Conservation (phyloP, 768 basidiomycete genomes). For the Harrya chromipes region DNA sequence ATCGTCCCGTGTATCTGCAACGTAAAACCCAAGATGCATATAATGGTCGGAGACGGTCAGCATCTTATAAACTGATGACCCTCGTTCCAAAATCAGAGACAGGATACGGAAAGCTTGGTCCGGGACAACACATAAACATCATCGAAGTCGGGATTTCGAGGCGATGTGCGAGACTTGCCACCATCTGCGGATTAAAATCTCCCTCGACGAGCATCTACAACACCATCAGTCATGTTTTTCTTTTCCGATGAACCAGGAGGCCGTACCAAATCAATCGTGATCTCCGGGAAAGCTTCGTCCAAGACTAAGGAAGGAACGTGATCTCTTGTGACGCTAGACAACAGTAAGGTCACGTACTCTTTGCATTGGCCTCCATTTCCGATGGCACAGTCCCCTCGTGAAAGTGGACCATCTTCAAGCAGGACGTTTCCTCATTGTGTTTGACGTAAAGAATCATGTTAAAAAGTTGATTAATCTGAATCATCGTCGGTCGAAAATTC, state of each 20-base stretch:
- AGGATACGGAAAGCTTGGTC: constrained; percentile 38
- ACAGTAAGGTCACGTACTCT: constrained; percentile 37
- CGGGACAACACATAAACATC: constrained; percentile 65
- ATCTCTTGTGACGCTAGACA: background rate
- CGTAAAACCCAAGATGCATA: background rate
- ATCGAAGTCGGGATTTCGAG: constrained; percentile 50
- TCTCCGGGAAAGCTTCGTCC: constrained; percentile 63
- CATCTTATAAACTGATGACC: constrained; percentile 35
- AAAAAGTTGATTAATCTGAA: constrained; percentile 62
- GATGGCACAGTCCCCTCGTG: constrained; percentile 57
- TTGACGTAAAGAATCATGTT: constrained; percentile 64
- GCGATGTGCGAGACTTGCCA: constrained; percentile 48
- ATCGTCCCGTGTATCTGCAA: background rate
- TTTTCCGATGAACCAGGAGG: background rate
- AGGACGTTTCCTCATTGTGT: constrained; percentile 67
- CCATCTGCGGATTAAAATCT: constrained; percentile 42
- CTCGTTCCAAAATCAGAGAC: constrained; percentile 53
- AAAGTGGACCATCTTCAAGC: constrained; percentile 68
- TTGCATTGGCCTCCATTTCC: constrained; percentile 70
- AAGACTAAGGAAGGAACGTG: constrained; percentile 35
- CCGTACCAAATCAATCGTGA: constrained; percentile 58
- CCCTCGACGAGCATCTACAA: constrained; percentile 45
- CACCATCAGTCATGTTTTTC: background rate
- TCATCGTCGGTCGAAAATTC: background rate
- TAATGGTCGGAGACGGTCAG: background rate